These are phyloP conservation scores for Dictyophora rubrovolvata DNA, from an alignment of 768 basidiomycete species.

Conservation along the genomic window DNA sequence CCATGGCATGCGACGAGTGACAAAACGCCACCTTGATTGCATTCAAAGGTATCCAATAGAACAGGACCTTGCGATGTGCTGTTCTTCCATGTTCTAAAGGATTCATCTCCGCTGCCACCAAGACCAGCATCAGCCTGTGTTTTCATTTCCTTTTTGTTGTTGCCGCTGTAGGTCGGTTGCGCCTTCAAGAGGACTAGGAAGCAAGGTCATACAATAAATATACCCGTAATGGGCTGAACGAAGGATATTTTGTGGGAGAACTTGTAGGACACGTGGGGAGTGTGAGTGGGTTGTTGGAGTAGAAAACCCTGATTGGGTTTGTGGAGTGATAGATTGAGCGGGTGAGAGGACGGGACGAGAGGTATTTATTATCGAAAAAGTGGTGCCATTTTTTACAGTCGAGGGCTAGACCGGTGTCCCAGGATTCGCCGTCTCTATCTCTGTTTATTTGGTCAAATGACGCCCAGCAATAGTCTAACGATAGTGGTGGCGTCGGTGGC, in stretches of 20 bases:
- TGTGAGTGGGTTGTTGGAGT: neutral
- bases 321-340: neutral
- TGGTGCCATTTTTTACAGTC: slow-evolving; percentile 45
- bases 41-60: slow-evolving; percentile 57
- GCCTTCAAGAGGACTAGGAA: slow-evolving; percentile 30
- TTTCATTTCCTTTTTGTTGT: too few species aligned
- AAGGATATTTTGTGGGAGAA: slow-evolving; percentile 56
- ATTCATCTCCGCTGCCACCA: slow-evolving; percentile 78
- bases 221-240: slow-evolving; percentile 94
- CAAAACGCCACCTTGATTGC: slow-evolving; percentile 72
- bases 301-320: neutral
- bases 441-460: slow-evolving; percentile 26
- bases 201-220: slow-evolving; percentile 68
- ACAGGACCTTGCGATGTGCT: slow-evolving; percentile 30
- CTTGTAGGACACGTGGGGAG: slow-evolving; percentile 29
- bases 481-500: neutral
- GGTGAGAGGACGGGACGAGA: slow-evolving; percentile 4
- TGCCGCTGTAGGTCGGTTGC: slow-evolving; percentile 10
- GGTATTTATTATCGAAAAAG: slow-evolving; percentile 47
- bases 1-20: slow-evolving; percentile 65
- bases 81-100: slow-evolving; percentile 76
- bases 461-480: neutral
- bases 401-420: neutral
- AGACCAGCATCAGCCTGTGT: slow-evolving; percentile 11
- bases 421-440: neutral